These are phyloP conservation scores for Pyrenophora seminiperda DNA, from an alignment of 2,329 filamentous ascomycete species.

Conservation along the genomic window DNA sequence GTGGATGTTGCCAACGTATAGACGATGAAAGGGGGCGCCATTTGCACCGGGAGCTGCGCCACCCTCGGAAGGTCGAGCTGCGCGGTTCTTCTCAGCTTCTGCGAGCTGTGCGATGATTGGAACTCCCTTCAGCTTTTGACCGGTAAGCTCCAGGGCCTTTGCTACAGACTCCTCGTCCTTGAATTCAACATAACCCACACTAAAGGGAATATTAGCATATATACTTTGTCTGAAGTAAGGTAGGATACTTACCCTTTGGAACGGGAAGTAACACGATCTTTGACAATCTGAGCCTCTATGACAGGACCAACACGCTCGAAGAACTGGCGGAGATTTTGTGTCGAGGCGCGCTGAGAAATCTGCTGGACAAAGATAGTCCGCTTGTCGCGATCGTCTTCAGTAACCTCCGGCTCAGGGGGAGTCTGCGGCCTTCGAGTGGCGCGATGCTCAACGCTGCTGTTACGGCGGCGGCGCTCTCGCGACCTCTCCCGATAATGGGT, in stretches of 20 bases:
- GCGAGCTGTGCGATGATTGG: slow-evolving; percentile 98
- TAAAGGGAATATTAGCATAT: slow-evolving; percentile 55
- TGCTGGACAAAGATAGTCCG: slow-evolving; percentile 99
- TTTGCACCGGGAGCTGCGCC: slow-evolving; percentile 71
- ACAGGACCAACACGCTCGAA: slow-evolving; percentile 95
- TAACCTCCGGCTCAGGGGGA: slow-evolving; percentile 70
- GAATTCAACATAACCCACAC: slow-evolving; percentile 99
- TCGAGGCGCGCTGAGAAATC: slow-evolving; percentile 89
- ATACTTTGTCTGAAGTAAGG: neutral
- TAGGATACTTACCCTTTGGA: slow-evolving; percentile 81
- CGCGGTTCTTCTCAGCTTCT: slow-evolving; percentile 98
- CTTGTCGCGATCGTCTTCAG: slow-evolving; percentile 94
- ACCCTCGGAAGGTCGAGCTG: slow-evolving; percentile 73
- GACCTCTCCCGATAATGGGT: slow-evolving; percentile 54
- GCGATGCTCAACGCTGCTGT: slow-evolving; percentile 54
- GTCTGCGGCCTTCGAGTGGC: slow-evolving; percentile 49
- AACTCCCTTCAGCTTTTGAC: slow-evolving; percentile 97
- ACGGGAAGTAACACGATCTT: slow-evolving; percentile 93
- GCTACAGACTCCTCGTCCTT: slow-evolving; percentile 92
- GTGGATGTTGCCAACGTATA: slow-evolving; percentile 99
- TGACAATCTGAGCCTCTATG: slow-evolving; percentile 97
- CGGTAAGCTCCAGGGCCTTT: slow-evolving; percentile 94
- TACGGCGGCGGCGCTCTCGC: slow-evolving; percentile 52
- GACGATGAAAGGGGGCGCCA: slow-evolving; percentile 91
- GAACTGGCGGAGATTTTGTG: slow-evolving; percentile 89